phyloP scores from a whole-genome alignment of 441 rosid genomes.

The Capsella rubella region DNA sequence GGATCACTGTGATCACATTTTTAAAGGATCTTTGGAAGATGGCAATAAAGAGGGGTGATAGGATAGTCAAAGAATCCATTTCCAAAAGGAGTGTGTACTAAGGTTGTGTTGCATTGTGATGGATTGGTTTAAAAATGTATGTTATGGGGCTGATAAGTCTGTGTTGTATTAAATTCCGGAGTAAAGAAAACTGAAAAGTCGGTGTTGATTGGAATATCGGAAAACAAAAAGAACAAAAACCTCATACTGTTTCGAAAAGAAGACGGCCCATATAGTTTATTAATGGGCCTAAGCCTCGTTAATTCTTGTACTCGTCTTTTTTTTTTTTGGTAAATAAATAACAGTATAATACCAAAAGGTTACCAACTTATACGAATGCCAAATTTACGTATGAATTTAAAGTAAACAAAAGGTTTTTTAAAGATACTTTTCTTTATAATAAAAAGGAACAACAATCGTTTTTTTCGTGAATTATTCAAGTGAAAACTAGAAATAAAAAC shows the following conservation, averaged over 20 bases:
- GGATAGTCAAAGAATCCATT: neutral
- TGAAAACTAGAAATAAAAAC: constrained; percentile 15
- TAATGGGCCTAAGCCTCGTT: constrained; percentile 27
- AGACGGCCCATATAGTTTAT: constrained; percentile 12
- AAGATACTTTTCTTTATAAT: neutral
- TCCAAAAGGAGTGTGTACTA: neutral
- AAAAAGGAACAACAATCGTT: constrained; percentile 4
- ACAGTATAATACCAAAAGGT: neutral
- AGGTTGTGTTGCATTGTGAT: neutral
- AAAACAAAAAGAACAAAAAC: neutral
- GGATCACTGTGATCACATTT: neutral
- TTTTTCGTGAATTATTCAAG: constrained; percentile 31
- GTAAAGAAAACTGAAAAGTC: neutral
- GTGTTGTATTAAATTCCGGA: neutral
- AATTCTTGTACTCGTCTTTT: neutral
- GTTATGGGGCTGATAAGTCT: neutral
- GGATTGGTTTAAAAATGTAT: neutral
- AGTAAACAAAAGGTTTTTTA: neutral
- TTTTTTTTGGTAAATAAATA: neutral
- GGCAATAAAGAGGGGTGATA: neutral
- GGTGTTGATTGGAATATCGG: neutral
- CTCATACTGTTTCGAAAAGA: too few species aligned
- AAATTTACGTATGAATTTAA: neutral
- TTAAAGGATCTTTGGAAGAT: neutral
- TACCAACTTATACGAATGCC: constrained; percentile 4